phyloP scores from a whole-genome alignment of 2,329 filamentous ascomycete species.

The Phaeosphaeriaceae sp. region DNA sequence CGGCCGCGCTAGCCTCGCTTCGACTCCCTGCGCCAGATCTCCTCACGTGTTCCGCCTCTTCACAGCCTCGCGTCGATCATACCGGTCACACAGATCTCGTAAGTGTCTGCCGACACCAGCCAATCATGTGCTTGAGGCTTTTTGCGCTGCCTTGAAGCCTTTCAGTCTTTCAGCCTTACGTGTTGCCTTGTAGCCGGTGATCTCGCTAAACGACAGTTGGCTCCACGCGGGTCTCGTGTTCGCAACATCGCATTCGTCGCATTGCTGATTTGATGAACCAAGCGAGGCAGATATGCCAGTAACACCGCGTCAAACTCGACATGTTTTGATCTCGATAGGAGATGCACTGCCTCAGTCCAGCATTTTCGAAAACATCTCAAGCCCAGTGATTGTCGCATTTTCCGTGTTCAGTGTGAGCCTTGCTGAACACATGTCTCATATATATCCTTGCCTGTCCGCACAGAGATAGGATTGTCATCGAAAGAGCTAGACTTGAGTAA shows the following conservation, averaged over 20 bases:
- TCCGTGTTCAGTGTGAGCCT: constrained; percentile 15
- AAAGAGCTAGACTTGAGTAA: not conserved
- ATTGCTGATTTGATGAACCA: constrained; percentile 16
- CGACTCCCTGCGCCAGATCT: not conserved
- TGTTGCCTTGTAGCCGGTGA: constrained; percentile 14
- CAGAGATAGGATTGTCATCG: not conserved
- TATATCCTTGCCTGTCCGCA: constrained; percentile 3
- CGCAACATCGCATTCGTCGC: constrained; percentile 35
- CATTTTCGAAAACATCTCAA: not conserved
- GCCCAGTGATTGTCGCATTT: not conserved
- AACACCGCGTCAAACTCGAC: not conserved
- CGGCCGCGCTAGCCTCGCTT: constrained; percentile 17
- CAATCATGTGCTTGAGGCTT: not conserved
- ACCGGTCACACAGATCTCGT: not conserved
- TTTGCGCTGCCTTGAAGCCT: constrained; percentile 1
- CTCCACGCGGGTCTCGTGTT: not conserved
- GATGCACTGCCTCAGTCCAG: constrained; percentile 1
- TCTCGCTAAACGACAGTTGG: not conserved
- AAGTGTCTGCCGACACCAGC: not conserved
- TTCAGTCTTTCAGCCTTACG: constrained; percentile 25
- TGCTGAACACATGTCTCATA: constrained; percentile 5
- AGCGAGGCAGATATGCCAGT: not conserved
- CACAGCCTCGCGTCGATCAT: not conserved
- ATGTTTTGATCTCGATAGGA: not conserved
- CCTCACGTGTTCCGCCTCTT: constrained; percentile 11